Evolutionary conservation across 345 rosid species (phyloP), one percentile per base, ranked within the genome.

Genomic region (Jatropha curcas): DNA sequence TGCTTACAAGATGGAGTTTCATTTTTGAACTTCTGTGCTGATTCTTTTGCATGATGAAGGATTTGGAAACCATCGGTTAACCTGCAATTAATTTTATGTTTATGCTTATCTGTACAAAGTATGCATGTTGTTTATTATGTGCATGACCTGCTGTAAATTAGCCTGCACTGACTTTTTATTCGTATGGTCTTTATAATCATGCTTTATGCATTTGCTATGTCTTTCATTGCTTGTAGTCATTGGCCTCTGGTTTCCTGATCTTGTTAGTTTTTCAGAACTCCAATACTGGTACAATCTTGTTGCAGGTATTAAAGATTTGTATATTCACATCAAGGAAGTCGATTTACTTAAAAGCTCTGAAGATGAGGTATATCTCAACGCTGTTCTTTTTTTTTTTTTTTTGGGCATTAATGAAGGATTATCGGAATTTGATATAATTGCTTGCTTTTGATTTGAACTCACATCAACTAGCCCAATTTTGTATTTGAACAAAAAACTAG

Each of bases 231-330:
- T 51, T n/a, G 30, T 34, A 25, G 24, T 50, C 7, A 6, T 46
- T 20, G 13, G 16, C 66, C 57, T 37, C 9, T 46, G 22, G 70
- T 75, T 39, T 51, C 39, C 3, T 60, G 48, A 20, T 55, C 53
- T 70, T 24, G 27, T 53, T 65, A 14, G 55, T 66, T 67, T 66
- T 67, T 30, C 39, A 55, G 71, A 67, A 60, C 16, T 60, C 56
- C 60, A 43, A 22, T 56, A 7, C 16, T 43, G 56, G 67, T 58
- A 33, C 52, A 34, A 51, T 57, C 8, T 31, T 65, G 57, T 78
- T 84, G 81, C 80, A 89, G 98, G 97, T 60, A 89, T 85, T 48
- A 89, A 84, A 80, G 80, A 86, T 77, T 59, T 90, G 65, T 71
- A 70, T 71, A 60, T 88, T 81, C 79, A 75, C 71, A 84, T 90